Evolutionary conservation across 371 early-diverging fungal genomes (phyloP).

Genomic region (Mucor piriformis): DNA sequence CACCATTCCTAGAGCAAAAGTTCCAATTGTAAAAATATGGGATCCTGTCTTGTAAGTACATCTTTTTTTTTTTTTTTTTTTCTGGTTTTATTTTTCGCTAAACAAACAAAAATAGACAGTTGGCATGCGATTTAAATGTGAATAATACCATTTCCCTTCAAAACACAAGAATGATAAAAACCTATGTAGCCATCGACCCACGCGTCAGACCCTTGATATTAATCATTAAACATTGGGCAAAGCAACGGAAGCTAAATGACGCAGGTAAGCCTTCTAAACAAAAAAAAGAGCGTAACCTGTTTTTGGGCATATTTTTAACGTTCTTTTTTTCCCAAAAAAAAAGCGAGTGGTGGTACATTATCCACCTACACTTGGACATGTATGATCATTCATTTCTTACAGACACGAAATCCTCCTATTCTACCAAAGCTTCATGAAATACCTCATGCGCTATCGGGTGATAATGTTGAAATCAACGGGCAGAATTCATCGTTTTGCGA

Average conservation of each 20-base stretch:
- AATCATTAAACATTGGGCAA: conserved; percentile 85
- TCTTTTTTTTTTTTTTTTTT: background rate
- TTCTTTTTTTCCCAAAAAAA: background rate
- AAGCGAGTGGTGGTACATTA: conserved; percentile 89
- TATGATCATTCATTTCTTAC: conserved; percentile 87
- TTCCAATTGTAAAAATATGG: conserved; percentile 66
- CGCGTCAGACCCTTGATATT: conserved; percentile 78
- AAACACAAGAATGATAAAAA: conserved; percentile 78
- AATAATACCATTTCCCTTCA: conserved; percentile 79
- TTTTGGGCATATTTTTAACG: background rate
- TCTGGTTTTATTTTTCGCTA: background rate
- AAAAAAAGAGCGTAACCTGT: background rate
- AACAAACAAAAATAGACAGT: conserved; percentile 24
- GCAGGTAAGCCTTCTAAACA: conserved; percentile 60
- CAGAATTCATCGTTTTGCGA: conserved; percentile 63
- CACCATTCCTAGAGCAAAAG: conserved; percentile 63
- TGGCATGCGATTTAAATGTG: conserved; percentile 86
- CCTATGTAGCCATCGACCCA: conserved; percentile 78
- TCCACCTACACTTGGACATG: conserved; percentile 94
- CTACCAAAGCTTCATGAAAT: conserved; percentile 72
- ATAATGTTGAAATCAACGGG: conserved; percentile 21
- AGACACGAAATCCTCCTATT: conserved; percentile 87
- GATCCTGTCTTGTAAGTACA: conserved; percentile 62
- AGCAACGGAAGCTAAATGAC: conserved; percentile 71
- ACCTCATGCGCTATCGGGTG: conserved; percentile 38